Evolutionary conservation across 179 eudicot genomes (phyloP).

Genomic region (Camellia oleifera): DNA sequence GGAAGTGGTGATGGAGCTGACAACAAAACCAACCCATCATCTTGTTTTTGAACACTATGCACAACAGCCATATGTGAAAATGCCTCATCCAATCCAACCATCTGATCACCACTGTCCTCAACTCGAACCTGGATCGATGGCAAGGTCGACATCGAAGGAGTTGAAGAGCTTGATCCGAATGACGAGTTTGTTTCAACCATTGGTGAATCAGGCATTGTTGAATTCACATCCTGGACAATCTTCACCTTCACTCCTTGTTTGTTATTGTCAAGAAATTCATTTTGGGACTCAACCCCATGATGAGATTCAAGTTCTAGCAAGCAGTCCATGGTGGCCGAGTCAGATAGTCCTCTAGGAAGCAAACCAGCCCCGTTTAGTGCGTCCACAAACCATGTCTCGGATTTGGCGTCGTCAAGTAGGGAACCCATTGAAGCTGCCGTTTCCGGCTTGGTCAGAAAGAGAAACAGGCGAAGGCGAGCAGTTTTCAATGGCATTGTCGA

Average conservation of each 20-base stretch:
- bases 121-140: slow-evolving; percentile 46
- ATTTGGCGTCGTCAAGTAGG: slow-evolving; percentile 47
- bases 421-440: slow-evolving; percentile 51
- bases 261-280: slow-evolving; percentile 5
- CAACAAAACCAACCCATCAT: neutral
- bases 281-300: slow-evolving; percentile 12
- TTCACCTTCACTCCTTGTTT: slow-evolving; percentile 1
- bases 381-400: slow-evolving; percentile 64
- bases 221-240: slow-evolving; percentile 21
- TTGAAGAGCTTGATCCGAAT: slow-evolving; percentile 52
- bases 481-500: slow-evolving; percentile 15
- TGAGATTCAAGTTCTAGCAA: slow-evolving; percentile 38
- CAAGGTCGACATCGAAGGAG: slow-evolving; percentile 58
- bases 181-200: slow-evolving; percentile 50
- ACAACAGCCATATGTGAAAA: slow-evolving; percentile 39
- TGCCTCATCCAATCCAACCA: slow-evolving; percentile 47
- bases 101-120: slow-evolving; percentile 35
- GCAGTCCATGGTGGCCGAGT: slow-evolving; percentile 46
- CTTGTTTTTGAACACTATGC: slow-evolving; percentile 11
- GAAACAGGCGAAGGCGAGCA: slow-evolving; percentile 45
- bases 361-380: slow-evolving; percentile 45
- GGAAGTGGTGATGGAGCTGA: slow-evolving; percentile 16
- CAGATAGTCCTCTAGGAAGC: slow-evolving; percentile 50
- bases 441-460: slow-evolving; percentile 50
- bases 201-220: slow-evolving; percentile 26